A percentile compares a stretch with the other conserved stretches of the same genome.
These are phyloP conservation scores for Ophiostoma angusticollis DNA, from an alignment of 2,329 filamentous ascomycete genomes.

Conservation along the genomic window DNA sequence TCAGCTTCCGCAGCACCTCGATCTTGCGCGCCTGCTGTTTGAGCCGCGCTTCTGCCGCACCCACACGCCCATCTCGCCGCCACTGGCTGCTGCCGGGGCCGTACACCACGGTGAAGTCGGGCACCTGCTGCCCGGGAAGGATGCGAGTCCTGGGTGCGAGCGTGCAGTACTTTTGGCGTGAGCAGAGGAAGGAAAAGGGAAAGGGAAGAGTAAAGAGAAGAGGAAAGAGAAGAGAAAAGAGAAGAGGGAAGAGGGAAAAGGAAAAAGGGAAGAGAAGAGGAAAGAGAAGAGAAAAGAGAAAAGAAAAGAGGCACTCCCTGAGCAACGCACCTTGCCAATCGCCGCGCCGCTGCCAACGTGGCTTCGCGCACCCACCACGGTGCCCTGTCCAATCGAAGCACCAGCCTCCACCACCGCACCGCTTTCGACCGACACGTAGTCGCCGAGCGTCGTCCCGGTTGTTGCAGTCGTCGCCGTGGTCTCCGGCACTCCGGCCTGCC, in stretches of 20 bases:
- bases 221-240: no score
- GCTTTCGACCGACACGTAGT: slow-evolving; percentile 50
- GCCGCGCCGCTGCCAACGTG: slow-evolving; percentile 46
- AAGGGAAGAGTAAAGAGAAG: background rate
- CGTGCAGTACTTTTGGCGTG: slow-evolving; percentile 46
- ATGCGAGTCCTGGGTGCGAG: slow-evolving; percentile 53
- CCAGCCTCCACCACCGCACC: slow-evolving; percentile 48
- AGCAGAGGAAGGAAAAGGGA: background rate
- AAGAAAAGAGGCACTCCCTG: slow-evolving; percentile 11
- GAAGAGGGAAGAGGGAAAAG: slow-evolving; percentile 13
- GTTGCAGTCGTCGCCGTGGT: no score
- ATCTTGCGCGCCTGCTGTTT: slow-evolving; percentile 54
- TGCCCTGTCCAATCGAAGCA: slow-evolving; percentile 48
- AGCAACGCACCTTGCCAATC: slow-evolving; percentile 45
- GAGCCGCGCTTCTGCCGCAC: slow-evolving; percentile 50
- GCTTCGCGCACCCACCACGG: slow-evolving; percentile 45
- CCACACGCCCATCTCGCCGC: slow-evolving; percentile 41
- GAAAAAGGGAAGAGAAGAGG: background rate
- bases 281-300: slow-evolving; percentile 16
- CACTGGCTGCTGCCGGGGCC: slow-evolving; percentile 44
- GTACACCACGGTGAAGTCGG: slow-evolving; percentile 58
- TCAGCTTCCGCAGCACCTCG: slow-evolving; percentile 52
- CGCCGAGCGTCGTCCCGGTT: slow-evolving; percentile 44
- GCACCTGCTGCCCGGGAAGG: slow-evolving; percentile 42
- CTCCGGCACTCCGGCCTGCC: no score